Percentiles rank a stretch among this genome's conserved stretches.
Conservation (phyloP, 2,329 filamentous ascomycete genomes). For the Helicocarpus griseus region DNA sequence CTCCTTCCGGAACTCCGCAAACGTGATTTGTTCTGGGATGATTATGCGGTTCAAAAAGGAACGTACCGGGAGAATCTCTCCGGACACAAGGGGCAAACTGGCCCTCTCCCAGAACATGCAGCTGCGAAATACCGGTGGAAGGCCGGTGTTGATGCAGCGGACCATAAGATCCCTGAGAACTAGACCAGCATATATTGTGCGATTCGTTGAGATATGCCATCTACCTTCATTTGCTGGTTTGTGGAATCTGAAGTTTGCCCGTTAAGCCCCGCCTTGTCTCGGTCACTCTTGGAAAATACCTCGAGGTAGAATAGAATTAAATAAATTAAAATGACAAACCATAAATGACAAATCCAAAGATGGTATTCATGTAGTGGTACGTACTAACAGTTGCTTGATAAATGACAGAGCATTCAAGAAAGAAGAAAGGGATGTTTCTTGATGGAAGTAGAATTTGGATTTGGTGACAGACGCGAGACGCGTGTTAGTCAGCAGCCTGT, state of each 20-base stretch:
- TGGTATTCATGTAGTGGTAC: no score
- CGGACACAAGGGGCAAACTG: constrained; percentile 22
- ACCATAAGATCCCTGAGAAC: constrained; percentile 20
- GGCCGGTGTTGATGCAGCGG: constrained; percentile 24
- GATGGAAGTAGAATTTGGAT: neutral
- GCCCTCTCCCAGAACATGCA: constrained; percentile 26
- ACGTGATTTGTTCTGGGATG: constrained; percentile 40
- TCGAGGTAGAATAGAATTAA: no score
- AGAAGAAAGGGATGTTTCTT: no score
- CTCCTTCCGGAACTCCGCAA: constrained; percentile 54
- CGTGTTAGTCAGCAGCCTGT: constrained; percentile 2
- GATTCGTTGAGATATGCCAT: no score
- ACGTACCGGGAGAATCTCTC: constrained; percentile 34
- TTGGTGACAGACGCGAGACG: neutral
- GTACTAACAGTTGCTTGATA: no score
- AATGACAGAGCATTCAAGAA: no score
- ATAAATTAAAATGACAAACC: no score
- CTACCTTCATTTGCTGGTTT: no score
- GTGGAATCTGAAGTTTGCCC: no score
- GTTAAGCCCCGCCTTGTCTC: no score
- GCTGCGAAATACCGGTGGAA: constrained; percentile 30
- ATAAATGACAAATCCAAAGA: no score
- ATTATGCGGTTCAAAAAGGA: constrained; percentile 27
- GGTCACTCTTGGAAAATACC: no score
- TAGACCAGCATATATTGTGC: neutral